Percentiles rank a stretch among this genome's conserved stretches.
These are phyloP conservation scores for Pleurotus platypus DNA, from an alignment of 768 basidiomycete genomes.

Conservation along the genomic window DNA sequence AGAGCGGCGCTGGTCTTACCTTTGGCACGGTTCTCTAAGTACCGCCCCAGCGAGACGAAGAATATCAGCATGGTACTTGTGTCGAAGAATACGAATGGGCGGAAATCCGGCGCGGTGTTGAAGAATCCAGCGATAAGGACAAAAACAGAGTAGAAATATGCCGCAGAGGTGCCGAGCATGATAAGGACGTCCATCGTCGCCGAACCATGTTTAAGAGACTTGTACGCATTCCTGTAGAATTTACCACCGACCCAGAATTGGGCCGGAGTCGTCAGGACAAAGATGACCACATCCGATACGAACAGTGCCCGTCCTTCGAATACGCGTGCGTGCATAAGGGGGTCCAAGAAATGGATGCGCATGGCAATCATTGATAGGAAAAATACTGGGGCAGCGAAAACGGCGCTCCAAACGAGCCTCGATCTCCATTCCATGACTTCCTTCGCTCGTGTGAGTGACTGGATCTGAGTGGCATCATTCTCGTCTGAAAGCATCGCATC, in stretches of 20 bases:
- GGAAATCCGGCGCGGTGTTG: slow-evolving; percentile 62
- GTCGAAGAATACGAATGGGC: slow-evolving; percentile 93
- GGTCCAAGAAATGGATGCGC: slow-evolving; percentile 56
- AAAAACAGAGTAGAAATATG: slow-evolving; percentile 86
- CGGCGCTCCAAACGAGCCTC: slow-evolving; percentile 69
- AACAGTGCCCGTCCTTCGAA: slow-evolving; percentile 66
- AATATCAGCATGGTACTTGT: slow-evolving; percentile 98
- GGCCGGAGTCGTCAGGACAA: slow-evolving; percentile 81
- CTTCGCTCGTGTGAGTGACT: slow-evolving; percentile 82
- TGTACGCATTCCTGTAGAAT: slow-evolving; percentile 89
- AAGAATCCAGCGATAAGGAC: slow-evolving; percentile 64
- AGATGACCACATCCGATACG: slow-evolving; percentile 66
- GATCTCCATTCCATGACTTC: slow-evolving; percentile 89
- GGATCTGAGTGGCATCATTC: slow-evolving; percentile 77
- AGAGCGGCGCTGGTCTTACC: slow-evolving; percentile 96
- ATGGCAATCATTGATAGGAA: slow-evolving; percentile 84
- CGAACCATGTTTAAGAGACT: slow-evolving; percentile 81
- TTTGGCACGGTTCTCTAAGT: slow-evolving; percentile 94
- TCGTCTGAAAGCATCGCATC: slow-evolving; percentile 84
- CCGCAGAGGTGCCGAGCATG: slow-evolving; percentile 90
- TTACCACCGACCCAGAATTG: slow-evolving; percentile 89
- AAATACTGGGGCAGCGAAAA: slow-evolving; percentile 93
- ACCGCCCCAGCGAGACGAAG: slow-evolving; percentile 94
- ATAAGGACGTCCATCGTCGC: slow-evolving; percentile 99
- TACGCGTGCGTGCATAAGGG: slow-evolving; percentile 47